A percentile compares a stretch with the other conserved stretches of the same genome.
Conservation (phyloP, 2,329 filamentous ascomycete species). For the Xylariaceae sp. region DNA sequence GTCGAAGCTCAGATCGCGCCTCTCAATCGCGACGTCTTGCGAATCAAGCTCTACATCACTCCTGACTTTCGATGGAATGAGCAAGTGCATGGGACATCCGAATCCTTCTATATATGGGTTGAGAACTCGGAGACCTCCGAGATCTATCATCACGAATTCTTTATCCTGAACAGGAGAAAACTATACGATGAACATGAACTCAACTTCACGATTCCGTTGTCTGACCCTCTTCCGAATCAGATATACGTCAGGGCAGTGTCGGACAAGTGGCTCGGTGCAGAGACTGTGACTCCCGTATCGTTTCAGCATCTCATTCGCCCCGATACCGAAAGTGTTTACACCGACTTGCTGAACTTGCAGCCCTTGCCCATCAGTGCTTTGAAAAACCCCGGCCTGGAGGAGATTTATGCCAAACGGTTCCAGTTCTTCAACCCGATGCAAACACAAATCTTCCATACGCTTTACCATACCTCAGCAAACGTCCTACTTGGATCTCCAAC, state of each 20-base stretch:
- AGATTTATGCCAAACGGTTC: constrained; percentile 83
- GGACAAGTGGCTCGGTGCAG: constrained; percentile 92
- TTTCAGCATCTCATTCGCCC: constrained; percentile 97
- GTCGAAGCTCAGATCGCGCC: constrained; percentile 94
- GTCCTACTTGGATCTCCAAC: constrained; percentile 93
- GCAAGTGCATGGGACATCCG: constrained; percentile 83
- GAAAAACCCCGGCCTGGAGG: constrained; percentile 80
- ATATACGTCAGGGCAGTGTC: constrained; percentile 95
- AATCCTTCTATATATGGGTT: constrained; percentile 98
- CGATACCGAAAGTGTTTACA: constrained; percentile 96
- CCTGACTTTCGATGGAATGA: constrained; percentile 96
- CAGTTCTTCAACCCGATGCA: constrained; percentile 99
- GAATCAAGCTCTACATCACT: constrained; percentile 80
- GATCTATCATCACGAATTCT: constrained; percentile 96
- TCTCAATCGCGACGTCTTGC: constrained; percentile 85
- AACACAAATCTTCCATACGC: constrained; percentile 93
- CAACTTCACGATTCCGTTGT: constrained; percentile 93
- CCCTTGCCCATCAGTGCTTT: constrained; percentile 81
- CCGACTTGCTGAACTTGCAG: constrained; percentile 85
- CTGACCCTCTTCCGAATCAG: constrained; percentile 87
- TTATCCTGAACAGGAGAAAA: constrained; percentile 85
- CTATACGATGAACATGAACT: constrained; percentile 94
- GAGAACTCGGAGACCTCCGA: constrained; percentile 97
- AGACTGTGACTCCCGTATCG: constrained; percentile 90
- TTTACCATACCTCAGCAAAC: constrained; percentile 89